A percentile compares a stretch with the other conserved stretches of the same genome.
Evolutionary conservation across 768 basidiomycete genomes (phyloP).

Genomic region (Russula ochroleuca): DNA sequence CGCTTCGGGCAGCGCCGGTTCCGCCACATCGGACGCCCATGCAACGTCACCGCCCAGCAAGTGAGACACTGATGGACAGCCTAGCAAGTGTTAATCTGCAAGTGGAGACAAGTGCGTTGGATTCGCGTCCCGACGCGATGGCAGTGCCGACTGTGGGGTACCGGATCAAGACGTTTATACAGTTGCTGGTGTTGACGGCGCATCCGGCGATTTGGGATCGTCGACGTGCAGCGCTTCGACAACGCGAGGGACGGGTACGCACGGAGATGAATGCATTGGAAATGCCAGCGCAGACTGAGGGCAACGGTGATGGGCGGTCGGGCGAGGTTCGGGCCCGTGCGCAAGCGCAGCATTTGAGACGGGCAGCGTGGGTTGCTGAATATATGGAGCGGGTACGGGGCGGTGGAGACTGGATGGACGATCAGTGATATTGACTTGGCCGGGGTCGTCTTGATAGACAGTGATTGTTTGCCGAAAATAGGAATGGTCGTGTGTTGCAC

Average conservation of each 20-base stretch:
- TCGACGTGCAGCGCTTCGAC: conserved; percentile 24
- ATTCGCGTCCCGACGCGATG: conserved; percentile 12
- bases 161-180: conserved; percentile 23
- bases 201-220: conserved; percentile 29
- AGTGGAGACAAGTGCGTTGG: conserved; percentile 18
- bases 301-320: conserved; percentile 7
- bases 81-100: conserved; percentile 21
- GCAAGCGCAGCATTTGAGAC: conserved; percentile 4
- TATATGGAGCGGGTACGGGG: conserved; percentile 20
- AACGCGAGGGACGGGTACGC: conserved; percentile 26
- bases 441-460: background rate
- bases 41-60: background rate
- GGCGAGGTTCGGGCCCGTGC: conserved; percentile 2
- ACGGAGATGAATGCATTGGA: conserved; percentile 19
- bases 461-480: background rate
- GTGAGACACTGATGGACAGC: conserved; percentile 16
- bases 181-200: conserved; percentile 23
- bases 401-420: conserved; percentile 26
- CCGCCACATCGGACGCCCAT: background rate
- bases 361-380: conserved; percentile 20
- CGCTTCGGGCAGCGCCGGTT: conserved; percentile 3
- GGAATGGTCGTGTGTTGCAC: background rate
- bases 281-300: background rate
- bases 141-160: conserved; percentile 4
- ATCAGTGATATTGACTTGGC: conserved; percentile 17